Evolutionary conservation across 2,329 filamentous ascomycete species (phyloP).

Genomic region (Dactylellina sp.): DNA sequence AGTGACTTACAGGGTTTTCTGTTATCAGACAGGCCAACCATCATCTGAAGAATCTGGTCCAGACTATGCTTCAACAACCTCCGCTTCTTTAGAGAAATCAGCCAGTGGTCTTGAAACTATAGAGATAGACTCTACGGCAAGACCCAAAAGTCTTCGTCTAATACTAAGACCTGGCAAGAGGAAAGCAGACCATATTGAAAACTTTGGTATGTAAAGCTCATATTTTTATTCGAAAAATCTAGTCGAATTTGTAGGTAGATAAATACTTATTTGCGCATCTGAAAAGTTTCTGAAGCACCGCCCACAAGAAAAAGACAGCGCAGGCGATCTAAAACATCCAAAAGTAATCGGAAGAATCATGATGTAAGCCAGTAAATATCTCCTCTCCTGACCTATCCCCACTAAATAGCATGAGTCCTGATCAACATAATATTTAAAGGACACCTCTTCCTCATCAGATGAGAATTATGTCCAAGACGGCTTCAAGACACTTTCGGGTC

Average conservation of each 20-base stretch:
- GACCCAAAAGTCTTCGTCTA: constrained; percentile 23
- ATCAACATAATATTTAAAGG: too few relatives aligned
- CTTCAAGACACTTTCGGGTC: constrained; percentile 42
- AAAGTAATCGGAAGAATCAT: constrained; percentile 12
- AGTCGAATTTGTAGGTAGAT: too few relatives aligned
- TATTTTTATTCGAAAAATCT: too few relatives aligned
- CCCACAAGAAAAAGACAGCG: constrained; percentile 25
- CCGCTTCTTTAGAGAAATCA: not conserved
- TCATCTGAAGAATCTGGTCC: not conserved
- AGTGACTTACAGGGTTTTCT: too few relatives aligned
- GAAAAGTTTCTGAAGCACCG: not conserved
- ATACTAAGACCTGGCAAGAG: constrained; percentile 32
- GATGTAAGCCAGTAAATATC: constrained; percentile 12
- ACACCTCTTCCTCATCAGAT: constrained; percentile 34
- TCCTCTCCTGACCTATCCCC: not conserved
- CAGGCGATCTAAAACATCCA: constrained; percentile 28
- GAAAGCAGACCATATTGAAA: constrained; percentile 14
- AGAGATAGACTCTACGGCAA: not conserved
- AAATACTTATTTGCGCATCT: not conserved
- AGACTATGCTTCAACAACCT: not conserved
- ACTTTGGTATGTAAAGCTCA: not conserved
- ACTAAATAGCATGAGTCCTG: too few relatives aligned
- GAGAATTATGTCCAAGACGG: constrained; percentile 46
- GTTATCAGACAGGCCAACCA: not conserved
- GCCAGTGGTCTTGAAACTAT: too few relatives aligned